These are phyloP conservation scores for Yamagishiella unicocca DNA, from an alignment of 139 green algal species.

Conservation along the genomic window DNA sequence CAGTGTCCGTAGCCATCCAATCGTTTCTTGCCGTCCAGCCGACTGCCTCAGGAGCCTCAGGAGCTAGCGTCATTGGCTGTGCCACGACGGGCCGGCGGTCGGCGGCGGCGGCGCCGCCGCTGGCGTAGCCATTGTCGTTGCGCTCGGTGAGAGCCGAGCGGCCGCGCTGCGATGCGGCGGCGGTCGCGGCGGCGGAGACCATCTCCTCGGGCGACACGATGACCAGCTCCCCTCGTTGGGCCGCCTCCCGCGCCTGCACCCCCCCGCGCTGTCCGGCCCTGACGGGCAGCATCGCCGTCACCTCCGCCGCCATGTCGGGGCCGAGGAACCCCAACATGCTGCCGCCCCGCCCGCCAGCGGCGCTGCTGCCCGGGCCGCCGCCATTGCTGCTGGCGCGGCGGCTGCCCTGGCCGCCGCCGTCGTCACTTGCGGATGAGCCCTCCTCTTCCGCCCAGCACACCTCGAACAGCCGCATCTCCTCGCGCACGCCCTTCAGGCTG, in stretches of 20 bases:
- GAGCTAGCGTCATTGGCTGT: not conserved
- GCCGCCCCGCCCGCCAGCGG: not conserved
- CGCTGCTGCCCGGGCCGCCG: not conserved
- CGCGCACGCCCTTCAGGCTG: constrained; percentile 40
- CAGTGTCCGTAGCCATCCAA: not conserved
- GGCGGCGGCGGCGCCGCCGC: not conserved
- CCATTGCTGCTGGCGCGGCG: not conserved
- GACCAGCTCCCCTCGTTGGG: too few relatives aligned
- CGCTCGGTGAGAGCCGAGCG: not conserved
- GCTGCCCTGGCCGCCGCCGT: not conserved
- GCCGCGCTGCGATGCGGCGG: not conserved
- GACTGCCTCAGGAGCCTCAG: too few relatives aligned
- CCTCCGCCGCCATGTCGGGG: too few relatives aligned
- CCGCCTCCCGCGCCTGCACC: not conserved
- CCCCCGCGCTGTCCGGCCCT: not conserved
- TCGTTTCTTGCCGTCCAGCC: too few relatives aligned
- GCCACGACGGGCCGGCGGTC: not conserved
- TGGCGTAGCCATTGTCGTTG: not conserved
- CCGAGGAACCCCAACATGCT: too few relatives aligned
- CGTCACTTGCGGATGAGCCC: too few relatives aligned
- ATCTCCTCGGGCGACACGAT: too few relatives aligned
- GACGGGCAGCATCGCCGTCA: too few relatives aligned
- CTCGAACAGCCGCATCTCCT: constrained; percentile 44
- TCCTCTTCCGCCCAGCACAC: constrained; percentile 14
- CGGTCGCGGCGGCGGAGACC: not conserved